Base-by-base conservation (phyloP, 2,329 filamentous ascomycete species). In the Blumeriella jaapii region DNA sequence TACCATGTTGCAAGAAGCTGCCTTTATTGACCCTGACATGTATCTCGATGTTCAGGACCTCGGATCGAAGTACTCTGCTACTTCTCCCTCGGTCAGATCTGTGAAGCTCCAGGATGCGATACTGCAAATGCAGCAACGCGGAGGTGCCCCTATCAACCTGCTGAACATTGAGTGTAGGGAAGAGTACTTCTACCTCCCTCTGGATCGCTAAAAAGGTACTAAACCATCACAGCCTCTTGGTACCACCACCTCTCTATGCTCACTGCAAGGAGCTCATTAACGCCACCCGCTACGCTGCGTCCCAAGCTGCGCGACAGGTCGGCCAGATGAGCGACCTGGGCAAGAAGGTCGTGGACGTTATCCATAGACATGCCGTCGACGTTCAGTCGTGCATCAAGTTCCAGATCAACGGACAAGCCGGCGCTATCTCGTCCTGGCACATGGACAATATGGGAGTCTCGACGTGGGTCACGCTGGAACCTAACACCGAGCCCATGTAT, bases 381-480 rank as follows among this genome's bases (percentile, higher is more conserved):
- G 33, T 42, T 6, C 31, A 39, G 25, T 39, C 40, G 6, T 42
- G 40, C 16, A 42, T 42, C 23, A 38, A 42, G 15, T 42, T 42
- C 14, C 27, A 32, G 32, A 42, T 42, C 18, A 36, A 31, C 14
- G 40, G 40, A 6, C 40, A 42, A 28, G 40, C 40, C 10, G 40
- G 40, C 7, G 40, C 40, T 2, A 36, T 42, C 10, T 42, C 40
- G 6, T 32, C 36, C 10, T 42, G 40, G 33, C 40, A 42, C 20
- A 42, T 42, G 36, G 40, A 42, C 25, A 27, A 38, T 16, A 42
- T 42, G 26, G 40, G 40, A 6, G 36, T 38, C 0, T 39, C 38
- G 12, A 42, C 40, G 11, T 38, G 36, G 27, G 33, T 42, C n/a
- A 42, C 40, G 9, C 23, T 42, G 17, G 40, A 42, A 22, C 40